Base-by-base conservation (phyloP, 1,284 basidiomycete genomes). In the Exobasidium cylindrosporum region DNA sequence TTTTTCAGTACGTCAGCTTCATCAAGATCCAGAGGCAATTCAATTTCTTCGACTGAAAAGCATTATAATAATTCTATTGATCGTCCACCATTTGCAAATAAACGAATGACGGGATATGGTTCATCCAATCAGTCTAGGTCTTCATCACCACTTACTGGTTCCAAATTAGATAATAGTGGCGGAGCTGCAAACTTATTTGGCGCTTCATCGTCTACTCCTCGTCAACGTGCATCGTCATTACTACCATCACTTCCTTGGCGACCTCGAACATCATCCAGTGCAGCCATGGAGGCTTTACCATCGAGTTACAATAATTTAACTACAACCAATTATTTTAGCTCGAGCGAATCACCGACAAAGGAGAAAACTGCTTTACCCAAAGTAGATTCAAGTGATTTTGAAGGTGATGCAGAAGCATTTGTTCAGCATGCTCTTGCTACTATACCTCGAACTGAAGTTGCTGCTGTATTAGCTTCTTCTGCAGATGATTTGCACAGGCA, bases 401-500 rank as follows among this genome's bases (percentile, higher is more conserved):
- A 71, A 30, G 70, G 71, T 47, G 58, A 62, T 32, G 63, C 72
- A 21, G 59, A 64, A 13, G 69, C 66, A 21, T 74, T 71, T 24
- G 64, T 66, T n/a, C 64, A 70, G 26, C 60, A 70, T 6, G 58
- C 72, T 47, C 58, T 62, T 10, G 54, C 53, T 11, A 64, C 65
- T 11, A 60, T 63, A 24, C 64, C 67, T 2, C 67, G 65, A 44
- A 53, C 54, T 3, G 69, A 74, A 44, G 60, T 74, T 29, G 70
- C 67, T n/a, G 68, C 72, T 31, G 58, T 74, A 29, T 54, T 77
- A 26, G 72, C 74, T 21, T 66, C 64, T 13, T 95, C 92, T 70
- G 82, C 85, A 52, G 89, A 92, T 67, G 72, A 83, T 4, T 89
- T 93, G 69, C 86, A 96, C 78, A 79, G 83, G 1, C 83, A 85